Conservation (phyloP, 345 rosid genomes). For the Punica granatum region DNA sequence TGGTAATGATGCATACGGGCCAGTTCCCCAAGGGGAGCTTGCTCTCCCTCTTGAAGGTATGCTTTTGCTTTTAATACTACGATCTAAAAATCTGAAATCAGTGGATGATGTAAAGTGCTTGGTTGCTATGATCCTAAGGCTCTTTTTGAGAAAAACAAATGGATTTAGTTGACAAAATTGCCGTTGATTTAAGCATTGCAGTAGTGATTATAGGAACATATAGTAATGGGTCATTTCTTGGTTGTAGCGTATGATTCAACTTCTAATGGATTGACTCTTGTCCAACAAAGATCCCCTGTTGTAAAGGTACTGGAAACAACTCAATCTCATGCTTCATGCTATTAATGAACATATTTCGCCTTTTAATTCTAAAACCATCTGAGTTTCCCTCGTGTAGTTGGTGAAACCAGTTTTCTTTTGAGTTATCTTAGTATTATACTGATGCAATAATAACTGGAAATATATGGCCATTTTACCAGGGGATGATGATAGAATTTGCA, state of each 20-base stretch:
- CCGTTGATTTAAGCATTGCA: not conserved
- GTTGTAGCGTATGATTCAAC: conserved; percentile 56
- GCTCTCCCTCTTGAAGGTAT: conserved; percentile 84
- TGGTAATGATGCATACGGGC: conserved; percentile 80
- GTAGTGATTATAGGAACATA: not conserved
- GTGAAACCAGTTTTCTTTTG: not conserved
- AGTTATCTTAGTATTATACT: not conserved
- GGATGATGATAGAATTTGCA: conserved; percentile 73
- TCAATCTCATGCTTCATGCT: not conserved
- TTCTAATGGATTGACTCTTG: conserved; percentile 36
- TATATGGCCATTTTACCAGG: conserved; percentile 34
- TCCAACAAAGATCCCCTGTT: conserved; percentile 80
- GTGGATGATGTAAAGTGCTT: not conserved
- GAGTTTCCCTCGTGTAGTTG: not conserved
- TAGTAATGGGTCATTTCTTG: conserved; percentile 2
- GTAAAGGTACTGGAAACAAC: conserved; percentile 39
- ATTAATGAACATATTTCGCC: not conserved
- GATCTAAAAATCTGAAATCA: not conserved
- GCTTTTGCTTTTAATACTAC: not conserved
- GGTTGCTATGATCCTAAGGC: not conserved
- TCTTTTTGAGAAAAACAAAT: not conserved
- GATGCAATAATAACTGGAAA: not conserved
- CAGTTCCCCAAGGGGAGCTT: conserved; percentile 61
- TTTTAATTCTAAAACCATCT: not conserved
- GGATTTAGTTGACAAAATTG: not conserved